phyloP scores from a whole-genome alignment of 2,329 filamentous ascomycete species.

The Calycina herbarum region DNA sequence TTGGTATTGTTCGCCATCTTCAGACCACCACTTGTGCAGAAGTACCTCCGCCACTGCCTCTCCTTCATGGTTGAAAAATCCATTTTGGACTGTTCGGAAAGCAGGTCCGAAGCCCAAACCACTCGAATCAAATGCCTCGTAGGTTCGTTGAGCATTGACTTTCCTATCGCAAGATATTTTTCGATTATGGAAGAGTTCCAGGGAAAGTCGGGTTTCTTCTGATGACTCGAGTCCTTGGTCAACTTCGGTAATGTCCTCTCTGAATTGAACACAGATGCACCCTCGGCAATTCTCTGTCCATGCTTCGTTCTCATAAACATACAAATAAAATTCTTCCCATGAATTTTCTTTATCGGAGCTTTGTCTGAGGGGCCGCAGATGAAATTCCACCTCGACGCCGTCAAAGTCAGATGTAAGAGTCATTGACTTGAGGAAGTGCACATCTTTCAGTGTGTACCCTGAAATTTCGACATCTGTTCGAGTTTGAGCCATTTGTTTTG shows the following conservation, averaged over 20 bases:
- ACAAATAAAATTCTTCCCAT: too few species aligned
- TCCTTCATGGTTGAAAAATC: background rate
- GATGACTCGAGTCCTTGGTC: background rate
- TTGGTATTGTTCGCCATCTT: too few species aligned
- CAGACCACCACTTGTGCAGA: background rate
- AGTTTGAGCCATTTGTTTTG: slow-evolving; percentile 1
- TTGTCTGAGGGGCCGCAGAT: background rate
- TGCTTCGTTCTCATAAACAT: too few species aligned
- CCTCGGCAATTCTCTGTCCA: background rate
- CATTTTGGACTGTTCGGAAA: background rate
- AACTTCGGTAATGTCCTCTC: background rate
- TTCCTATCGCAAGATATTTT: too few species aligned
- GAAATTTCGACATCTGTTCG: background rate
- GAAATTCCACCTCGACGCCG: background rate
- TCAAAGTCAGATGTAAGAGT: background rate
- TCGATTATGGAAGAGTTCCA: too few species aligned
- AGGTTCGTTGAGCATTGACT: too few species aligned
- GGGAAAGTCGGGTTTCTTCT: too few species aligned
- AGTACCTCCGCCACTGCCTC: background rate
- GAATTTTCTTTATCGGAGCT: too few species aligned
- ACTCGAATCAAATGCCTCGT: background rate
- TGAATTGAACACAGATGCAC: background rate
- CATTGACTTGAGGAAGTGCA: background rate
- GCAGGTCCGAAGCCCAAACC: background rate
- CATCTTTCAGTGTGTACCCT: background rate